Evolutionary conservation across 139 green algal species (phyloP), one percentile per base, ranked within the genome.

Genomic region (Coelastrella sp.): DNA sequence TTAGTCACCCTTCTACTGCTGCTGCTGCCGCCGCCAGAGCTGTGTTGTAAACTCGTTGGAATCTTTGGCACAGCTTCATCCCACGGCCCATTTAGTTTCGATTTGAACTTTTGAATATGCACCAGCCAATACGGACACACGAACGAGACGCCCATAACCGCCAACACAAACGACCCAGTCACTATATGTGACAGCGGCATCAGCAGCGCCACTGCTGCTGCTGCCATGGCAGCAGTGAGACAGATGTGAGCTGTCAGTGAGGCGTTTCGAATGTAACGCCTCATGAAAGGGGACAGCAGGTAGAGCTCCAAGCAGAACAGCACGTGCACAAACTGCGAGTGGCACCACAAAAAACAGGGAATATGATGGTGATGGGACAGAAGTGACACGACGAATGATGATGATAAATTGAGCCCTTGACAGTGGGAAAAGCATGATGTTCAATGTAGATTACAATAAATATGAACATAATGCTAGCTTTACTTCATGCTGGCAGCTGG

Each of bases 71-170:
- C 95, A 17, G 96, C 96, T 82, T 98, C 95, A 79, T 98, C 96
- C 96, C 96, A 98, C 1, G 96, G 96, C 1, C 96, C 96, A 72
- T 96, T 98, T 88, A 99, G 99, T 73, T 97, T 89, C 1, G 96
- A 94, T 89, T 99, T 99, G 93, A 97, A 98, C 90, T 98, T 98
- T 61, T 98, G 94, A 14, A 98, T 96, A 49, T 94, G 91, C 56
- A 99, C 96, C 73, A 99, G 93, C 93, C 94, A 98, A 84, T 93
- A 89, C 7, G 97, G 97, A 82, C 95, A 98, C 20, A 96, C 14
- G 22, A 97, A 92, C 1, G 66, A 91, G 12, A 99, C 65, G 14
- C 93, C 94, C 7, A 91, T 6, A 10, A 95, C 24, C 0, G 66
- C 68, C 59, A 70, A 63, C 10, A 90, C 12, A 24, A 87, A 89